These are phyloP conservation scores for Porphyrellus cyaneotinctus DNA, from an alignment of 768 basidiomycete species.

Conservation along the genomic window DNA sequence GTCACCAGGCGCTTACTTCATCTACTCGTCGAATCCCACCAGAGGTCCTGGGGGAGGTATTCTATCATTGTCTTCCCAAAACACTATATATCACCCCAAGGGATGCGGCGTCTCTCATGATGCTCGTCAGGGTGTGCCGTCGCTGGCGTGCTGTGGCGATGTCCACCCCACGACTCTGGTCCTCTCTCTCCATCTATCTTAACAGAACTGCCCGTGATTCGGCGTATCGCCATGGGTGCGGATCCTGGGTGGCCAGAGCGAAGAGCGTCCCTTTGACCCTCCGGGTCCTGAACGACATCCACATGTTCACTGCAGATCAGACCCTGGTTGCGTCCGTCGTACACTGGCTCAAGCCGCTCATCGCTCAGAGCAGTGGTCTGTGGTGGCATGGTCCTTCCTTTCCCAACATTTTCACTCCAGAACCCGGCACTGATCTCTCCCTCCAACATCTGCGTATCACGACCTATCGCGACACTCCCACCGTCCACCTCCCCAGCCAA, in stretches of 20 bases:
- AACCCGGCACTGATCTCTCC: background rate
- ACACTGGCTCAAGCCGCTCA: constrained; percentile 23
- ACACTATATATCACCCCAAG: constrained; percentile 25
- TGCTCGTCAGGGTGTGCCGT: constrained; percentile 27
- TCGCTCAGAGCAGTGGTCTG: constrained; percentile 24
- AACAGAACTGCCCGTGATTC: constrained; percentile 2
- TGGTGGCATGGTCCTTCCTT: constrained; percentile 33
- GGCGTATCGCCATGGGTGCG: constrained; percentile 17
- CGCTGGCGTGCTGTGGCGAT: constrained; percentile 31
- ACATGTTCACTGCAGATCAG: constrained; percentile 5
- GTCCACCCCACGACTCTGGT: constrained; percentile 32
- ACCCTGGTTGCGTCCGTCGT: constrained; percentile 1
- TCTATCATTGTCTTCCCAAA: constrained; percentile 25
- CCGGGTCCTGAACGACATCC: constrained; percentile 26
- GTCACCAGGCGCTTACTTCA: constrained; percentile 24
- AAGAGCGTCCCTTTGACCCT: constrained; percentile 25
- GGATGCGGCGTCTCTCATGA: constrained; percentile 19
- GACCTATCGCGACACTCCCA: constrained; percentile 9
- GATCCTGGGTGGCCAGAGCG: constrained; percentile 28
- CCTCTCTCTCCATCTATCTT: constrained; percentile 25
- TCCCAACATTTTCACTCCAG: constrained; percentile 15
- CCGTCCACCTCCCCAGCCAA: constrained; percentile 16
- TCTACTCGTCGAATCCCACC: constrained; percentile 23
- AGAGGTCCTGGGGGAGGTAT: constrained; percentile 31
- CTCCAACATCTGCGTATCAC: constrained; percentile 24